Conservation (phyloP, 345 rosid genomes). For the Moricandia moricandioides region DNA sequence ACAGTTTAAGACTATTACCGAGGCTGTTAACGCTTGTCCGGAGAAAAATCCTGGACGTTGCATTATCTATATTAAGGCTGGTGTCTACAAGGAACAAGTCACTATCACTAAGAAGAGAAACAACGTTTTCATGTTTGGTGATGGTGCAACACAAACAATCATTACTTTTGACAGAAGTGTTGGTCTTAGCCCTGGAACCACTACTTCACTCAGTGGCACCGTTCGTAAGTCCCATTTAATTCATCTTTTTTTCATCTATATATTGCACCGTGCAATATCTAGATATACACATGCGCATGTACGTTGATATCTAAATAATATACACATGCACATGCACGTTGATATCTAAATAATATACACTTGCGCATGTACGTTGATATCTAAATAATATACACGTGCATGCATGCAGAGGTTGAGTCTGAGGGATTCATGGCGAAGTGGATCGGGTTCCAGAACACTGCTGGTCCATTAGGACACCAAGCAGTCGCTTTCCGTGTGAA, state of each 20-base stretch:
- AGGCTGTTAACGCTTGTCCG: conserved; percentile 46
- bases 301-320: conserved; percentile 10
- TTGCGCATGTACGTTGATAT: conserved; percentile 33
- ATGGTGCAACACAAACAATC: conserved; percentile 61
- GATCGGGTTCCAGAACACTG: conserved; percentile 67
- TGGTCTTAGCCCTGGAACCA: conserved; percentile 37
- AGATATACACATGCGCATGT: conserved; percentile 27
- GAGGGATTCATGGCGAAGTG: conserved; percentile 56
- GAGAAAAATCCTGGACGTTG: conserved; percentile 44
- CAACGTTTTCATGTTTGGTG: conserved; percentile 67
- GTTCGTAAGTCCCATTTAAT: conserved; percentile 34
- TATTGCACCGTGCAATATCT: neutral
- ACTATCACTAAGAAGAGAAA: conserved; percentile 42
- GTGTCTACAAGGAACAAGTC: conserved; percentile 48
- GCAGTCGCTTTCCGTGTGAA: conserved; percentile 69
- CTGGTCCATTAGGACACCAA: conserved; percentile 61
- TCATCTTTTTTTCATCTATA: neutral
- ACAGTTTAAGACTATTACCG: conserved; percentile 49
- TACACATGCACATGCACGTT: conserved; percentile 32
- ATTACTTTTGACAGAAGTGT: conserved; percentile 48
- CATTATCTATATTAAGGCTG: conserved; percentile 63
- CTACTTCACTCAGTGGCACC: conserved; percentile 51
- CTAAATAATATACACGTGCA: neutral
- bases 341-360: neutral
- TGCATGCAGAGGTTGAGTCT: conserved; percentile 58